Base-by-base conservation (phyloP, 2,329 filamentous ascomycete genomes). In the Stagonosporopsis chrysanthemi region DNA sequence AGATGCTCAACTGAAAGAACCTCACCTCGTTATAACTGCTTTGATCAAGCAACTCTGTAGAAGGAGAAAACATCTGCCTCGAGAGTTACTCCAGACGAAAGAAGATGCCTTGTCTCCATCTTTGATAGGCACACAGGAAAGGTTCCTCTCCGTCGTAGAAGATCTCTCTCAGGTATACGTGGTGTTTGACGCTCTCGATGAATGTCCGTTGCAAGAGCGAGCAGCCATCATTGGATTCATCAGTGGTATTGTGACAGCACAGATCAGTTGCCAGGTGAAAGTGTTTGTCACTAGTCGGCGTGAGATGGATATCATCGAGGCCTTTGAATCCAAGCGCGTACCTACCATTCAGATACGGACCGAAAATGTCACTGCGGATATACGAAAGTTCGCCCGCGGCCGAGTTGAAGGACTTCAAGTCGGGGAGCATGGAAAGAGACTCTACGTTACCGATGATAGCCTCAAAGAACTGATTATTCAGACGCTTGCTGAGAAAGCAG, bases 201-300 rank as follows among this genome's bases (percentile, higher is more conserved):
- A 64, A 38, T 64, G 58, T 38, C 59, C 61, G 33, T 46, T 62
- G 53, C 40, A 52, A 33, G 40, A 62, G 9, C 52, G 60, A 14
- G 19, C 28, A 42, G 49, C n/a, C 7, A 54, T 60, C 2, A 17
- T 60, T 24, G 42, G 19, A 8, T 64, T 59, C 36, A 56, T 61
- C 35, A 62, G 53, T 14, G 36, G 19, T 8, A 23, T 60, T 36
- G 53, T 62, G 11, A 62, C 47, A 3, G n/a, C 51, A 35, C 51
- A 35, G 26, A 24, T 24, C 42, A 0, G 5, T 38, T 60, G 58
- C 22, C 54, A 41, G 4, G 44, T 63, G 17, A 66, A 67, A 29
- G 56, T 65, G 8, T 65, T 68, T 33, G 62, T 57, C 50, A 67
- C 64, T 0, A 68, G 66, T 59, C 56, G 62, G 39, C 51, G 44